phyloP scores from a whole-genome alignment of 768 basidiomycete species.

The Gymnopilus dilepis region DNA sequence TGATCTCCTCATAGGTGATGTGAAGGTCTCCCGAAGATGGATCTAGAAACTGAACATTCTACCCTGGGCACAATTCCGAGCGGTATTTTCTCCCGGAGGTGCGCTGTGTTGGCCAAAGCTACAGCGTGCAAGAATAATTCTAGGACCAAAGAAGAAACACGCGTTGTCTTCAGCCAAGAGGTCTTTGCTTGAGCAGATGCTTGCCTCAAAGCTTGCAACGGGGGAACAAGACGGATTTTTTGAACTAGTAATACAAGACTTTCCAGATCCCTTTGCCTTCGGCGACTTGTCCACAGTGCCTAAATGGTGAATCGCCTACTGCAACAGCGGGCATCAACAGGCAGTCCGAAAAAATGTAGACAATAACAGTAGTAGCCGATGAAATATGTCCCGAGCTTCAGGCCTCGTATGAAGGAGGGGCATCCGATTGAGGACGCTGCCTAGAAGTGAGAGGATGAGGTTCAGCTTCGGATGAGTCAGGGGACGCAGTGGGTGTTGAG shows the following conservation, averaged over 20 bases:
- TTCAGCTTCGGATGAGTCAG: not conserved
- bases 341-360: no score
- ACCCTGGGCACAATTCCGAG: not conserved
- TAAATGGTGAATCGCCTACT: not conserved
- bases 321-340: no score
- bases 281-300: not conserved
- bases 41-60: not conserved
- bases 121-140: not conserved
- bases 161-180: not conserved
- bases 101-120: not conserved
- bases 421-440: not conserved
- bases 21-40: not conserved
- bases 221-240: no score
- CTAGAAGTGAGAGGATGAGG: not conserved
- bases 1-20: not conserved
- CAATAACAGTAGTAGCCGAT: no score
- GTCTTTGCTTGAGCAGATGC: not conserved
- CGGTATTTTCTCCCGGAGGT: not conserved
- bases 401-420: not conserved
- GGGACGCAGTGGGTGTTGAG: not conserved
- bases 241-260: no score
- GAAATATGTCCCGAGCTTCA: not conserved
- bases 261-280: no score
- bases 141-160: not conserved
- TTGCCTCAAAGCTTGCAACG: not conserved